phyloP scores from a whole-genome alignment of 495 filamentous ascomycete species.

The Durotheca rogersii region DNA sequence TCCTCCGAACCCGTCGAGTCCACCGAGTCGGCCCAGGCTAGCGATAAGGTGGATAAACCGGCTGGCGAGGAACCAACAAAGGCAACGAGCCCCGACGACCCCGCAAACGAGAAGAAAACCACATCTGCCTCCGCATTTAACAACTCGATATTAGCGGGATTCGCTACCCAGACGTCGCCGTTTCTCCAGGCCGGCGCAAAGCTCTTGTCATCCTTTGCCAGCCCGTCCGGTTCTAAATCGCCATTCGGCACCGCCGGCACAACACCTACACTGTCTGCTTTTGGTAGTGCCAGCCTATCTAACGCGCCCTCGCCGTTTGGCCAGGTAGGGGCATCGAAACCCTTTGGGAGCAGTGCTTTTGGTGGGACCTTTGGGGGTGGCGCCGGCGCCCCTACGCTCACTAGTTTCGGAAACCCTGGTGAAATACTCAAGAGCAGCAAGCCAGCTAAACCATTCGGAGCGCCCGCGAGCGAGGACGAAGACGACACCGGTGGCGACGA shows the following conservation, averaged over 20 bases:
- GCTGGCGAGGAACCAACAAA: conserved; percentile 3
- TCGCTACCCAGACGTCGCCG: conserved; percentile 32
- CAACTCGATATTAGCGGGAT: conserved; percentile 32
- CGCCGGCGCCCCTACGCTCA: conserved; percentile 52
- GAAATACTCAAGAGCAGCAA: conserved; percentile 56
- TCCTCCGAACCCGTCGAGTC: conserved; percentile 6
- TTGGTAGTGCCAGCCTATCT: conserved; percentile 21
- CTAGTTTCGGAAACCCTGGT: conserved; percentile 68
- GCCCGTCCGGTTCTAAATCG: conserved; percentile 22
- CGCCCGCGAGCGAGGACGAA: conserved; percentile 63
- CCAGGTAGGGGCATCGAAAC: conserved; percentile 16
- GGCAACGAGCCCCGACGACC: neutral
- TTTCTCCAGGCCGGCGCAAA: conserved; percentile 36
- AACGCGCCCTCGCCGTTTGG: conserved; percentile 29
- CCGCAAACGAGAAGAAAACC: conserved; percentile 8
- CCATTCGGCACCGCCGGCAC: conserved; percentile 15
- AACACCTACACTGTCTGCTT: conserved; percentile 21
- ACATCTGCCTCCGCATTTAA: conserved; percentile 32
- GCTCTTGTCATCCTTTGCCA: conserved; percentile 43
- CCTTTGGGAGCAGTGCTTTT: conserved; percentile 40
- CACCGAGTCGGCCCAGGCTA: neutral
- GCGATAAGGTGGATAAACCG: conserved; percentile 12
- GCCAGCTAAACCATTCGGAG: conserved; percentile 70
- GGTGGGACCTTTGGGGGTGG: conserved; percentile 44
- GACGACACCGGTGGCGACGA: conserved; percentile 41